Percentiles rank a stretch among this genome's conserved stretches.
Conservation (phyloP, 495 filamentous ascomycete genomes). For the Penicillium egyptiacum region DNA sequence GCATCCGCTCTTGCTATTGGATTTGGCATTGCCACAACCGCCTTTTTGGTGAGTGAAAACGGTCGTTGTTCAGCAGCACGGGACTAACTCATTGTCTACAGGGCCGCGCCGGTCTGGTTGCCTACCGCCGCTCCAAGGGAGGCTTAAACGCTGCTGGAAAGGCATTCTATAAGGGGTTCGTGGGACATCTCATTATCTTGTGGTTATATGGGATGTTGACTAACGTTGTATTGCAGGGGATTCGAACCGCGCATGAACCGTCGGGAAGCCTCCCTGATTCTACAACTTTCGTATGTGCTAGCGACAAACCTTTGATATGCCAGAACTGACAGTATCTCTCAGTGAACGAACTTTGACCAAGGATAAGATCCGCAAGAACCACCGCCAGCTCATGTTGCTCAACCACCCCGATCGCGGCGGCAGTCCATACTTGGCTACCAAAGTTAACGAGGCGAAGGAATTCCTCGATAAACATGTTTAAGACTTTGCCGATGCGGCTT, state of each 20-base stretch:
- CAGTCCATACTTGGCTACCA: constrained; percentile 93
- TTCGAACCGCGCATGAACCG: constrained; percentile 94
- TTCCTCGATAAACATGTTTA: constrained; percentile 74
- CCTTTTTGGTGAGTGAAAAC: constrained; percentile 64
- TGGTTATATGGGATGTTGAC: constrained; percentile 1
- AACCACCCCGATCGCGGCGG: constrained; percentile 98
- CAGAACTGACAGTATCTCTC: constrained; percentile 20
- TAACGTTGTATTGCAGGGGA: constrained; percentile 47
- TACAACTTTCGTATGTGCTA: constrained; percentile 76
- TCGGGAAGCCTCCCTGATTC: constrained; percentile 85
- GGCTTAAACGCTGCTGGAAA: constrained; percentile 76
- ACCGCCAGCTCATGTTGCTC: constrained; percentile 92
- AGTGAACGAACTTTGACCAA: constrained; percentile 85
- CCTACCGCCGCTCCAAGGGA: constrained; percentile 77
- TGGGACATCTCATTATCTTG: neutral
- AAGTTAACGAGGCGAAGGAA: constrained; percentile 98
- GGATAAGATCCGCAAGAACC: constrained; percentile 92
- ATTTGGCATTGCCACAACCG: constrained; percentile 73
- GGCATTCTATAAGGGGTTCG: constrained; percentile 86
- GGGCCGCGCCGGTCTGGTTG: constrained; percentile 90
- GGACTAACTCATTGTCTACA: constrained; percentile 38
- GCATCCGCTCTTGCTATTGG: constrained; percentile 73
- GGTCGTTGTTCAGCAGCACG: neutral
- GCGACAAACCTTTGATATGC: neutral
- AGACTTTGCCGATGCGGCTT: neutral